Percentiles rank a stretch among this genome's conserved stretches.
Conservation (phyloP, 1,284 basidiomycete species). For the Ganoderma boninense region DNA sequence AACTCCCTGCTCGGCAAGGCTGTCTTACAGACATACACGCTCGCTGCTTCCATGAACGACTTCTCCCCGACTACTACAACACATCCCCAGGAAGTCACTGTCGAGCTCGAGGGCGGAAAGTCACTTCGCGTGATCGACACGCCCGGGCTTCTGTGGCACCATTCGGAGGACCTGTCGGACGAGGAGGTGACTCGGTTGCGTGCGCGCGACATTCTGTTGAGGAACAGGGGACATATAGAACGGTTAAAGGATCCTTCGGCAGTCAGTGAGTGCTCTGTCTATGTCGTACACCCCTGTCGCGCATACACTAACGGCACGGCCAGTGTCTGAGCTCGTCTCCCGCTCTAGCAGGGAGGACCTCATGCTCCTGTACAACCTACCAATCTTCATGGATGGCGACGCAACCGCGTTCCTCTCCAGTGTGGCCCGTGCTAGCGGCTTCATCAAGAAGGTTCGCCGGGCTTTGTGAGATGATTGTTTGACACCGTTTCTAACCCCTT, state of each 20-base stretch:
- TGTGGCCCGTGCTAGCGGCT: slow-evolving; percentile 81
- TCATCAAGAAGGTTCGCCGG: slow-evolving; percentile 79
- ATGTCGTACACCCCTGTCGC: background rate
- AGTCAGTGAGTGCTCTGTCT: slow-evolving; percentile 60
- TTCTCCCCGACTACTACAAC: slow-evolving; percentile 73
- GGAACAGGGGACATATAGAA: slow-evolving; percentile 89
- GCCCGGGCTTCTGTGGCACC: slow-evolving; percentile 78
- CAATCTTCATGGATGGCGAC: slow-evolving; percentile 81
- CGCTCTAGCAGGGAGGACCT: slow-evolving; percentile 83
- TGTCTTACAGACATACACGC: slow-evolving; percentile 70
- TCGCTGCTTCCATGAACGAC: slow-evolving; percentile 55
- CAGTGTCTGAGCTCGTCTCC: slow-evolving; percentile 80
- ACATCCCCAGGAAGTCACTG: slow-evolving; percentile 68
- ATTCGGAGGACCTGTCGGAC: slow-evolving; percentile 49
- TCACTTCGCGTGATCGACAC: slow-evolving; percentile 81
- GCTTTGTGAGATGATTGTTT: background rate
- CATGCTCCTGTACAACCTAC: slow-evolving; percentile 90
- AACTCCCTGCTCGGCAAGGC: slow-evolving; percentile 73
- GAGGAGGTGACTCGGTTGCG: slow-evolving; percentile 56
- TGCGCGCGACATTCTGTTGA: slow-evolving; percentile 76
- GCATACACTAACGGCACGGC: slow-evolving; percentile 2
- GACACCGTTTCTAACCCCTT: background rate
- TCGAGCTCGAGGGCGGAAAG: slow-evolving; percentile 52
- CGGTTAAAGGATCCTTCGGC: slow-evolving; percentile 86
- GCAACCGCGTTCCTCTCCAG: slow-evolving; percentile 82